These are phyloP conservation scores for Asterophora lycoperdoides DNA, from an alignment of 768 basidiomycete species.

Conservation along the genomic window DNA sequence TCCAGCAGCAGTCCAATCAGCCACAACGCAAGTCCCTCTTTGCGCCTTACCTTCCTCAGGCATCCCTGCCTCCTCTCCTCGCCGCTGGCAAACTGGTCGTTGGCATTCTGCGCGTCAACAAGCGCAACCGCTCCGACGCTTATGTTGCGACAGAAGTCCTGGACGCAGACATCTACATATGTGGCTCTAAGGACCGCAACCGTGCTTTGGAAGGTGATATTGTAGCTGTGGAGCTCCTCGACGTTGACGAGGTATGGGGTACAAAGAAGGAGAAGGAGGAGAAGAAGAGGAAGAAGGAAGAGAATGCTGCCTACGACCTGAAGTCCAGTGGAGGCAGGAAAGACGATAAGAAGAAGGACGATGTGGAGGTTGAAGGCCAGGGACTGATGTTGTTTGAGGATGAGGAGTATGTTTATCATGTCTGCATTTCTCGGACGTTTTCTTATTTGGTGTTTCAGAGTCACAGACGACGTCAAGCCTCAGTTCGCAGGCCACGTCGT, in stretches of 20 bases:
- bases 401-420: slow-evolving; percentile 64
- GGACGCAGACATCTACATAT: slow-evolving; percentile 98
- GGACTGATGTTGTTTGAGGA: slow-evolving; percentile 96
- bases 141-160: slow-evolving; percentile 98
- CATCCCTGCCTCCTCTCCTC: slow-evolving; percentile 92
- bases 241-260: slow-evolving; percentile 97
- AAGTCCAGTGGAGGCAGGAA: slow-evolving; percentile 72
- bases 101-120: slow-evolving; percentile 95
- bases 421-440: slow-evolving; percentile 1
- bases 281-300: slow-evolving; percentile 99
- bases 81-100: slow-evolving; percentile 97
- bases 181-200: slow-evolving; percentile 98
- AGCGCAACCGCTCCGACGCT: slow-evolving; percentile 96
- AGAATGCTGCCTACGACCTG: slow-evolving; percentile 91
- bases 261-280: slow-evolving; percentile 99
- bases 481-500: slow-evolving; percentile 99
- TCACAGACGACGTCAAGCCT: slow-evolving; percentile 96
- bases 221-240: slow-evolving; percentile 94
- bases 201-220: slow-evolving; percentile 98
- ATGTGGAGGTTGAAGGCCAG: slow-evolving; percentile 99
- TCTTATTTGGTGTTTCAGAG: slow-evolving; percentile 40
- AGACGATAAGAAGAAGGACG: slow-evolving; percentile 99
- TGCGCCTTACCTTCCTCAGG: slow-evolving; percentile 97
- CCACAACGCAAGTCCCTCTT: slow-evolving; percentile 98
- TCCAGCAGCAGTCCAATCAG: slow-evolving; percentile 87